A percentile compares a stretch with the other conserved stretches of the same genome.
Conservation (phyloP, 306 rosid genomes). For the Boehmeria nivea region DNA sequence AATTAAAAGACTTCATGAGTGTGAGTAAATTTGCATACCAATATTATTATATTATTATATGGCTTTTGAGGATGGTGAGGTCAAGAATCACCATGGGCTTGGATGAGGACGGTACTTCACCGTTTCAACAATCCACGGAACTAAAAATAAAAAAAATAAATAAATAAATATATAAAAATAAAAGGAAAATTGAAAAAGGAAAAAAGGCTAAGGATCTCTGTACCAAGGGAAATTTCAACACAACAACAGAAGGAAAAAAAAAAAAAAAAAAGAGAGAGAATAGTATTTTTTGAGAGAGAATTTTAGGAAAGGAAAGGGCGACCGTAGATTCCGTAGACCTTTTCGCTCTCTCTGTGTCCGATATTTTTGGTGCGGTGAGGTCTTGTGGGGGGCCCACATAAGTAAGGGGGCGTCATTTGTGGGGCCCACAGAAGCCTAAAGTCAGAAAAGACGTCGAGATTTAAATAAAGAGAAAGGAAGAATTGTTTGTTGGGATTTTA, state of each 20-base stretch:
- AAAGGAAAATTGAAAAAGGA: no score
- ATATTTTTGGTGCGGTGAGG: constrained; percentile 9
- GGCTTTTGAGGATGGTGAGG: constrained; percentile 29
- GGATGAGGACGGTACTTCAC: constrained; percentile 16
- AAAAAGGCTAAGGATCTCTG: no score
- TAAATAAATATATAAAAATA: no score
- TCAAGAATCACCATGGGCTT: constrained; percentile 11
- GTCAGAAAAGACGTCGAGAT: constrained; percentile 36
- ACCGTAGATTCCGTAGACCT: constrained; percentile 26
- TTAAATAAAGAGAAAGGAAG: background rate
- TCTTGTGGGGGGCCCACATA: no score
- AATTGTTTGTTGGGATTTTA: background rate
- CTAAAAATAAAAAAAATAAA: no score
- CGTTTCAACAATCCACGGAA: no score
- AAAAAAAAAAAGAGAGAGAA: background rate
- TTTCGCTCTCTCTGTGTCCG: background rate
- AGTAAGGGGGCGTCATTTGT: background rate
- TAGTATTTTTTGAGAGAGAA: no score
- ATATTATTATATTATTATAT: constrained; percentile 4
- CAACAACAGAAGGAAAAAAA: no score
- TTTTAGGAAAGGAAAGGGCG: background rate
- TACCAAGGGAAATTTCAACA: no score
- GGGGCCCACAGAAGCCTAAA: constrained; percentile 32
- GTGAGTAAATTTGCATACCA: no score
- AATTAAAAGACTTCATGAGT: no score